These are phyloP conservation scores for Protomyces lactucae-debilis DNA, from an alignment of 1,139 yeast genomes.

Conservation along the genomic window DNA sequence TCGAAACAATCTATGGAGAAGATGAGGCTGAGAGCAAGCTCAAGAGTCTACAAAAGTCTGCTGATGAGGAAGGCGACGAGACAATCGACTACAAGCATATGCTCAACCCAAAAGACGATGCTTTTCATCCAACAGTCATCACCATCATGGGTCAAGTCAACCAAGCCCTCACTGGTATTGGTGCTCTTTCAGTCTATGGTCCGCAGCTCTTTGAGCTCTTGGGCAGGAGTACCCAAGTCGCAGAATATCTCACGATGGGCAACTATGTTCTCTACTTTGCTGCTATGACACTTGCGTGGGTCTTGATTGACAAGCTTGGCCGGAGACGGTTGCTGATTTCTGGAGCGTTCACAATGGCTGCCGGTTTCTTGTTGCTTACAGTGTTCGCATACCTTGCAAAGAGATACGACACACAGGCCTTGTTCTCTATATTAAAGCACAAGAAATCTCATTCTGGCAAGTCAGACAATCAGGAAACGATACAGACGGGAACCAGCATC, in stretches of 20 bases:
- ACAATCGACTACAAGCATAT: constrained; percentile 11
- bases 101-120: constrained; percentile 24
- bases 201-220: constrained; percentile 18
- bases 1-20: constrained; percentile 5
- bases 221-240: constrained; percentile 8
- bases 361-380: constrained; percentile 1
- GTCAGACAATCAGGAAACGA: background rate
- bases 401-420: constrained; percentile 3
- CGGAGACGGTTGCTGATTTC: constrained; percentile 4
- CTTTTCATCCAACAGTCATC: constrained; percentile 22
- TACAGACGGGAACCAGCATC: constrained; percentile 10
- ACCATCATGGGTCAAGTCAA: constrained; percentile 25
- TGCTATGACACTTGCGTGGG: constrained; percentile 24
- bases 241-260: constrained; percentile 24
- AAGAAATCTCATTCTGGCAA: background rate
- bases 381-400: constrained; percentile 16
- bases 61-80: constrained; percentile 11
- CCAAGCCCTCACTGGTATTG: constrained; percentile 25
- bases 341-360: constrained; percentile 17
- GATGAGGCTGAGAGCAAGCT: constrained; percentile 10
- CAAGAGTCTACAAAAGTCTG: constrained; percentile 13
- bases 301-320: constrained; percentile 21
- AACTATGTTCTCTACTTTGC: constrained; percentile 15
- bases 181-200: constrained; percentile 21
- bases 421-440: background rate